Evolutionary conservation across 2,329 filamentous ascomycete species (phyloP).

Genomic region (Xylaria sp.): DNA sequence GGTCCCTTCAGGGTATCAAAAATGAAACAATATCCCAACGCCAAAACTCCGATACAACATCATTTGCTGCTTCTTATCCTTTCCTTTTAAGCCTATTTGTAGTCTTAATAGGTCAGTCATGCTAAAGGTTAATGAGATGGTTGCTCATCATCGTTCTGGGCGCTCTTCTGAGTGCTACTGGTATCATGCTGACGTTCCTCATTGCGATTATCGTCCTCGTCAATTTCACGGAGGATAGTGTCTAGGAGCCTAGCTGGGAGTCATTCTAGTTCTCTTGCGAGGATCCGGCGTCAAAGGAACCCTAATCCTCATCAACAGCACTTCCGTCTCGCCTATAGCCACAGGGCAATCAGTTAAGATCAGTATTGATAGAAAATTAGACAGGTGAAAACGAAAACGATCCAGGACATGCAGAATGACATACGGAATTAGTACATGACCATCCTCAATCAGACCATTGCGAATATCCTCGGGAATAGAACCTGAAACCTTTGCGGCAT

Average conservation of each 20-base stretch:
- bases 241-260: neutral
- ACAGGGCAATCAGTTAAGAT: conserved; percentile 13
- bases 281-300: neutral
- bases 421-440: conserved; percentile 72
- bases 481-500: conserved; percentile 94
- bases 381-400: conserved; percentile 52
- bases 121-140: neutral
- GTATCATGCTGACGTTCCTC: neutral
- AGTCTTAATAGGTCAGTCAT: neutral
- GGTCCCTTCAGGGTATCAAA: conserved; percentile 18
- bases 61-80: neutral
- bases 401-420: conserved; percentile 54
- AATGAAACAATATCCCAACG: conserved; percentile 11
- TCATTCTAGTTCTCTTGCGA: neutral
- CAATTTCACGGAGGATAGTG: neutral
- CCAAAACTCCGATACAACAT: conserved; percentile 12
- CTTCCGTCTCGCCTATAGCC: conserved; percentile 36
- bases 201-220: neutral
- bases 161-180: neutral
- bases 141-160: neutral
- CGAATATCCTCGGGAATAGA: conserved; percentile 75
- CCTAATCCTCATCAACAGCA: conserved; percentile 37
- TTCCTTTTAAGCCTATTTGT: neutral
- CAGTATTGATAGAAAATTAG: neutral
- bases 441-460: conserved; percentile 69